phyloP scores from a whole-genome alignment of 2,329 filamentous ascomycete genomes.

The Cercospora sp. region DNA sequence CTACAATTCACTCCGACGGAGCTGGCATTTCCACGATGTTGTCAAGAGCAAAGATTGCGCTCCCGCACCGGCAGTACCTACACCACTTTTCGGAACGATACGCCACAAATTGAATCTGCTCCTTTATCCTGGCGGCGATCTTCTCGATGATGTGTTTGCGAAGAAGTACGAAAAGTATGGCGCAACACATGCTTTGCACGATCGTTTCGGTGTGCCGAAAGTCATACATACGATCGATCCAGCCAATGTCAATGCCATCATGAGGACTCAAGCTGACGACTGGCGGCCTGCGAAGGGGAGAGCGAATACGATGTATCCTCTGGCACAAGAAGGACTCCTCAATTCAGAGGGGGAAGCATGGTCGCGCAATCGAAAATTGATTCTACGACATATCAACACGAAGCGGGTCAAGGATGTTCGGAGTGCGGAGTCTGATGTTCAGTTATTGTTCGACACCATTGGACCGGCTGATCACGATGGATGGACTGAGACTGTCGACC shows the following conservation, averaged over 20 bases:
- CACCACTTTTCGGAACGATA: slow-evolving; percentile 18
- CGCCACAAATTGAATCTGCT: slow-evolving; percentile 26
- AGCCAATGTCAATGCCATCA: slow-evolving; percentile 25
- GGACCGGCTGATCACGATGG: slow-evolving; percentile 19
- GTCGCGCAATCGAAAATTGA: slow-evolving; percentile 27
- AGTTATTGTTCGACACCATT: slow-evolving; percentile 23
- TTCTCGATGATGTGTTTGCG: slow-evolving; percentile 24
- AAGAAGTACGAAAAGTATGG: slow-evolving; percentile 25
- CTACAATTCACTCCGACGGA: background rate
- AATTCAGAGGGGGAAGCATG: slow-evolving; percentile 25
- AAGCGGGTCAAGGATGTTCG: slow-evolving; percentile 24
- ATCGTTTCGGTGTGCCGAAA: slow-evolving; percentile 19
- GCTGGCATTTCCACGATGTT: slow-evolving; percentile 5
- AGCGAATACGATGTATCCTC: slow-evolving; percentile 24
- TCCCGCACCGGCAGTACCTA: slow-evolving; percentile 15
- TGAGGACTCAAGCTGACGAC: slow-evolving; percentile 18
- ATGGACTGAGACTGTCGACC: slow-evolving; percentile 32
- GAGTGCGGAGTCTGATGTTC: slow-evolving; percentile 21
- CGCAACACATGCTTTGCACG: slow-evolving; percentile 23
- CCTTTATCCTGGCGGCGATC: slow-evolving; percentile 22
- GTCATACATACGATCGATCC: slow-evolving; percentile 28
- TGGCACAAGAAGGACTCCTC: slow-evolving; percentile 27
- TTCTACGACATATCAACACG: slow-evolving; percentile 25
- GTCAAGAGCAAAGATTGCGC: slow-evolving; percentile 14
- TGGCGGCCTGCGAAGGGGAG: slow-evolving; percentile 24